Base-by-base conservation (phyloP, 1,284 basidiomycete species). In the Ceratobasidium sp. region DNA sequence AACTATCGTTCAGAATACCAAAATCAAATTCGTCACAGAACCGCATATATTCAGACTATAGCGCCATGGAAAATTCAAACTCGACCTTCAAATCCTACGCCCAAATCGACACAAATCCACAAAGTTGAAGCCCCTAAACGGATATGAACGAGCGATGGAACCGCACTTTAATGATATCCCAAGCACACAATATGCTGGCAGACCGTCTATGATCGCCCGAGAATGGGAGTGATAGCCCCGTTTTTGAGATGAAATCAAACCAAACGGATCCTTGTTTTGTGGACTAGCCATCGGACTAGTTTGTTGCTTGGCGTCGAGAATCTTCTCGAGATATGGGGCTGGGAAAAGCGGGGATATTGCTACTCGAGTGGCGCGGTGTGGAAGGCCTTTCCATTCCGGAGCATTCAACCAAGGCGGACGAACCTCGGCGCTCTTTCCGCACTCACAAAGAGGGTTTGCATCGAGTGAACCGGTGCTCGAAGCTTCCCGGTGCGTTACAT, bases 261-360 rank as follows among this genome's bases (percentile, higher is more conserved):
- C 50, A 52, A 52, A 52, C 50, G 20, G n/a, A 20, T 52, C 18
- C 20, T 20, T 18, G n/a, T 52, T 52, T 18, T 18, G 50, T 20
- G 16, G 7, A 52, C 6, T 20, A 6, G 20, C 16, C 18, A n/a
- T n/a, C 6, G 50, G 20, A 52, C n/a, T 52, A 52, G 50, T 18
- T 18, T 52, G 50, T 52, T 52, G 27, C 27, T 30, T 52, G 16
- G 6, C n/a, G 50, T 52, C 50, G 20, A 52, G 50, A 18, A 67
- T 50, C 20, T 27, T 20, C 20, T 73, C 69, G 44, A 48, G 8
- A 46, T 60, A 73, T 30, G 69, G 44, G 14, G 60, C 69, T 10
- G 55, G 20, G 33, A 60, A 73, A 27, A 73, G 30, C 3, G 55
- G 55, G 12, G 55, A 73, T 46, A 73, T 69, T 23, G 48, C 68